Percentiles rank a stretch among this genome's conserved stretches.
Evolutionary conservation across 2,329 filamentous ascomycete genomes (phyloP).

Genomic region (Cladosporium sp.): DNA sequence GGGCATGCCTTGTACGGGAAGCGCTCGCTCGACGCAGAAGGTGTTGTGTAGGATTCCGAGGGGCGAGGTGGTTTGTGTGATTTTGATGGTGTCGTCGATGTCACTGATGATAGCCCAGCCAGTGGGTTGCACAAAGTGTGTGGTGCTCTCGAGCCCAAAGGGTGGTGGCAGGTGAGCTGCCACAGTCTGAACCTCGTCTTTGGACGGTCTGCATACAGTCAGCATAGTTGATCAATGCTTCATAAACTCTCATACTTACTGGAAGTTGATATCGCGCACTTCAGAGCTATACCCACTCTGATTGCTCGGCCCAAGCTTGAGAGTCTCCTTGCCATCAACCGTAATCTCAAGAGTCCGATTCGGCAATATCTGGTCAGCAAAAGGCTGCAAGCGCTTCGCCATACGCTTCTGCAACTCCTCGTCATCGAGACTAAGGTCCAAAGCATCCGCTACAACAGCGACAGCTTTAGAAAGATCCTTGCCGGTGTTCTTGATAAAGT

Average conservation of each 20-base stretch:
- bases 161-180: conserved; percentile 39
- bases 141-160: conserved; percentile 60
- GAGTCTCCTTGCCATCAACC: conserved; percentile 49
- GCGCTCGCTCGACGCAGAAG: conserved; percentile 70
- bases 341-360: conserved; percentile 68
- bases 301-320: conserved; percentile 39
- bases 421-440: conserved; percentile 60
- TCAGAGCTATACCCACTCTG: conserved; percentile 38
- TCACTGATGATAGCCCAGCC: conserved; percentile 89
- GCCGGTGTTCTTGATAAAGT: conserved; percentile 73
- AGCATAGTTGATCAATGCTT: too few relatives aligned
- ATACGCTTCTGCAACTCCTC: conserved; percentile 63
- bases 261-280: conserved; percentile 35
- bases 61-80: conserved; percentile 78
- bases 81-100: conserved; percentile 93
- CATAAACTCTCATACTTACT: too few relatives aligned
- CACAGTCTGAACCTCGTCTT: conserved; percentile 26
- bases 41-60: conserved; percentile 80
- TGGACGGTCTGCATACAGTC: conserved; percentile 5
- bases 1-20: conserved; percentile 77
- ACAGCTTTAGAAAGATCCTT: conserved; percentile 69
- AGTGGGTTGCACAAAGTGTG: conserved; percentile 71
- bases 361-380: conserved; percentile 74
- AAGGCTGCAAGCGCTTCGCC: conserved; percentile 70
- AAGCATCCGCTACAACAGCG: conserved; percentile 66